Evolutionary conservation across 345 rosid genomes (phyloP).

Genomic region (Mangifera indica): DNA sequence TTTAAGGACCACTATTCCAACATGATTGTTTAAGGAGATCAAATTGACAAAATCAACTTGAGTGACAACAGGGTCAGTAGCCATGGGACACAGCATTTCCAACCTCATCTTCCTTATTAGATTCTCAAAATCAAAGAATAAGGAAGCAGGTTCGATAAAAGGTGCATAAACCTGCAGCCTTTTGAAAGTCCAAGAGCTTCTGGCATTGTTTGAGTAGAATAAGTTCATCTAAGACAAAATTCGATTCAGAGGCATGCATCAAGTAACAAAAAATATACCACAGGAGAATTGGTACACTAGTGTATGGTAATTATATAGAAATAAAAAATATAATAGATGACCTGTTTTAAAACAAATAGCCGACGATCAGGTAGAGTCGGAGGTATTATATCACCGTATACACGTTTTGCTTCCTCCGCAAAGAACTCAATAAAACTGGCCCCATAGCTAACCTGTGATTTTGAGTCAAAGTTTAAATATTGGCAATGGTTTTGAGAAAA

Average conservation of each 20-base stretch:
- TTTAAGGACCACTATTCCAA: background rate
- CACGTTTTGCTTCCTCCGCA: constrained; percentile 93
- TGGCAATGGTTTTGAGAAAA: background rate
- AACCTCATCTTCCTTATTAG: background rate
- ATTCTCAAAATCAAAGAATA: background rate
- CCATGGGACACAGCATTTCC: background rate
- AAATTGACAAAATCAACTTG: background rate
- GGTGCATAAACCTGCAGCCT: background rate
- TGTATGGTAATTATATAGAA: background rate
- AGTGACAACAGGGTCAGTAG: background rate
- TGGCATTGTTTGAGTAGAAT: background rate
- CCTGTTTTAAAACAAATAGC: constrained; percentile 86
- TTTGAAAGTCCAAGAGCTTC: background rate
- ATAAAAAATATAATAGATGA: constrained; percentile 17
- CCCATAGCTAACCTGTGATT: constrained; percentile 78
- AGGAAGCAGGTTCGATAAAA: background rate
- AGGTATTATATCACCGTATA: constrained; percentile 92
- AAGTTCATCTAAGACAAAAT: background rate
- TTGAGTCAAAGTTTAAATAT: constrained; percentile 20
- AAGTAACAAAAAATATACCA: background rate
- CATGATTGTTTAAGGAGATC: background rate
- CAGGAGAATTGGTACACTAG: constrained; percentile 7
- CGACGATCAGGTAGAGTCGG: constrained; percentile 78
- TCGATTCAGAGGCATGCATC: background rate
- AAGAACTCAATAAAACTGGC: constrained; percentile 89